Evolutionary conservation across 1,284 basidiomycete species (phyloP), one percentile per base, ranked within the genome.

Genomic region (Sphagnurus paluster): DNA sequence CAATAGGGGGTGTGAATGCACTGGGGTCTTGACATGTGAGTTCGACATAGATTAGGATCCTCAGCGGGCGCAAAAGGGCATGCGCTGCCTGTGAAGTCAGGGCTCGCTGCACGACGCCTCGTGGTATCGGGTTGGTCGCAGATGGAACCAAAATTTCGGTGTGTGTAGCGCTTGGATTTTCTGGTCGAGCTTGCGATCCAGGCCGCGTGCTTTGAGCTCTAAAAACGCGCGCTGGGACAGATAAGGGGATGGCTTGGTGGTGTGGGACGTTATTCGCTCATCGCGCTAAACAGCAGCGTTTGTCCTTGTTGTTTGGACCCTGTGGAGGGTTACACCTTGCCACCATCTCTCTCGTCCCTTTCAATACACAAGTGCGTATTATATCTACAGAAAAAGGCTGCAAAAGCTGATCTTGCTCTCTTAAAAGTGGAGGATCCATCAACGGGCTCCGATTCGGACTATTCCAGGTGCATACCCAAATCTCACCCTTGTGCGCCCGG

Each of bases 391-490:
- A 26, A 17, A 16, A 17, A n/a, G 30, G 2, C 13, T 3, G 29
- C 6, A 8, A 34, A 4, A 24, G 8, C 28, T 42, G 9, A 38
- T 26, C 20, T 43, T 10, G 14, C 5, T 43, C 11, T 26, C 11
- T 19, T 5, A 49, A 35, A 65, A 82, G 84, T 93, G 84, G 91
- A 93, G 61, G 91, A 93, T 57, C 75, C 84, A 25, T 90, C 90
- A 34, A 90, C 88, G 8, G 90, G 89, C 26, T 92, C 90, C 17
- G 88, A 90, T 62, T 92, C 90, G 24, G 90, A 92, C 64, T 93
- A 93, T 65, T 90, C 90, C 44, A 91, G 90, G 88, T 89, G 58
- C 61, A 79, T 64, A 28, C n/a, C 13, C 44, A 49, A 26, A 26
- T 38, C 37, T 39, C 36, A 39, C 59, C 51, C 47, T 43, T 10